These are phyloP conservation scores for Echites panduratus DNA, from an alignment of 257 asterid genomes.

Conservation along the genomic window DNA sequence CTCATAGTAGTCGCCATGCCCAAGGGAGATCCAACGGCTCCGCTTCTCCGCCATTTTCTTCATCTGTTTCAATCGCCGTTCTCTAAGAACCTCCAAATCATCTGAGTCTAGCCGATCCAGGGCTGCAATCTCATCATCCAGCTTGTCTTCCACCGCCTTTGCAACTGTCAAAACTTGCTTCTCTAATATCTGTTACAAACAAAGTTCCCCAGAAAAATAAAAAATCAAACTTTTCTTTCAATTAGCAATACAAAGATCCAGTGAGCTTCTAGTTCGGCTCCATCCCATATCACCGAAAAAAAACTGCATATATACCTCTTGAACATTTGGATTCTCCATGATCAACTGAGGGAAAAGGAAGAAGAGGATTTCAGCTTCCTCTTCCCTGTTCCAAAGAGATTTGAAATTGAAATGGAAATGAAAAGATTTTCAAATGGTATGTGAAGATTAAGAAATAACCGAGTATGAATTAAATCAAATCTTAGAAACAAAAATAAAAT, in stretches of 20 bases:
- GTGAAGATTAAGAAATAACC: neutral
- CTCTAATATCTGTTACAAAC: constrained; percentile 56
- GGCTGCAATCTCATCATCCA: constrained; percentile 85
- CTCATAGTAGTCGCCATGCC: constrained; percentile 96
- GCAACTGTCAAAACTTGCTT: constrained; percentile 86
- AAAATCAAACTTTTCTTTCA: neutral
- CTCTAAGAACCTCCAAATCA: constrained; percentile 80
- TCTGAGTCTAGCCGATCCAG: constrained; percentile 75
- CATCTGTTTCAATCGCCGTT: constrained; percentile 93
- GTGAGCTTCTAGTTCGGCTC: neutral
- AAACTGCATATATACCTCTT: constrained; percentile 37
- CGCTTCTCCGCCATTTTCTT: constrained; percentile 96
- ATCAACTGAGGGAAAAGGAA: neutral
- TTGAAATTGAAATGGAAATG: constrained; percentile 7
- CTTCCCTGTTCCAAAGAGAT: neutral
- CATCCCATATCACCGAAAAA: neutral
- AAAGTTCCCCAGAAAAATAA: neutral
- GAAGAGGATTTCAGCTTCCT: neutral
- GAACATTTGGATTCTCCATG: constrained; percentile 56
- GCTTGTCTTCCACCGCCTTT: constrained; percentile 92
- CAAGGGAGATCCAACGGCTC: constrained; percentile 82
- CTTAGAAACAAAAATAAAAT: too few species aligned
- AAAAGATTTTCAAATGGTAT: neutral
- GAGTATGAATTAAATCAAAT: neutral
- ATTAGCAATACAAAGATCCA: neutral